These are phyloP conservation scores for Syzygium aqueum DNA, from an alignment of 345 rosid genomes.

Conservation along the genomic window DNA sequence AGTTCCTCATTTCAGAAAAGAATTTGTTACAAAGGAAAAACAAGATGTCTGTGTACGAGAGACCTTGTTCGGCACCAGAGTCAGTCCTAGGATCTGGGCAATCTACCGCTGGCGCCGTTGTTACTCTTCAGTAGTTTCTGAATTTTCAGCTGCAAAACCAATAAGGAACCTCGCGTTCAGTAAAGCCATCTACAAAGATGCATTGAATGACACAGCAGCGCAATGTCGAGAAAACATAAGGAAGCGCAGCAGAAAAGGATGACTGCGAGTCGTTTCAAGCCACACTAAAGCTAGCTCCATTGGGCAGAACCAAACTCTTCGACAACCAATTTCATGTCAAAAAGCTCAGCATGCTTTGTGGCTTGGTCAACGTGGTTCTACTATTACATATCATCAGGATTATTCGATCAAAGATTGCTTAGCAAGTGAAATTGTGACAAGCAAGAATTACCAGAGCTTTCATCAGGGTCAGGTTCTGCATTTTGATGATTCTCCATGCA, in stretches of 20 bases:
- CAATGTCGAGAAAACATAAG: background rate
- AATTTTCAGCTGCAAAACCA: constrained; percentile 33
- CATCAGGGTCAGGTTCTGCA: constrained; percentile 32
- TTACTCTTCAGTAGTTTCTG: constrained; percentile 16
- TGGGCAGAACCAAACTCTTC: background rate
- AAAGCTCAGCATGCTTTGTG: background rate
- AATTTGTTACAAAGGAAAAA: background rate
- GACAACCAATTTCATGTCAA: background rate
- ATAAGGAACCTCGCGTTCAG: background rate
- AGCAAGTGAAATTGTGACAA: background rate
- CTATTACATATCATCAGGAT: background rate
- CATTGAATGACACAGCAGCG: background rate
- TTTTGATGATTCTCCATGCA: constrained; percentile 64
- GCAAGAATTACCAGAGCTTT: constrained; percentile 15
- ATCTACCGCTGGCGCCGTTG: background rate
- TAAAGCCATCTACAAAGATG: background rate
- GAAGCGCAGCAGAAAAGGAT: background rate
- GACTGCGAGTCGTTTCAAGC: background rate
- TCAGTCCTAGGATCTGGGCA: constrained; percentile 12
- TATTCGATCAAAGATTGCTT: background rate
- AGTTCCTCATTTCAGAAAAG: background rate
- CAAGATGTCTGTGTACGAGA: constrained; percentile 1
- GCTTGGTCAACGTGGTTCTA: background rate
- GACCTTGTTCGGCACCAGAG: constrained; percentile 14
- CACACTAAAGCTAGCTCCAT: background rate